Base-by-base conservation (phyloP, 169 alveolate genomes). In the Plasmodium gonderi region DNA sequence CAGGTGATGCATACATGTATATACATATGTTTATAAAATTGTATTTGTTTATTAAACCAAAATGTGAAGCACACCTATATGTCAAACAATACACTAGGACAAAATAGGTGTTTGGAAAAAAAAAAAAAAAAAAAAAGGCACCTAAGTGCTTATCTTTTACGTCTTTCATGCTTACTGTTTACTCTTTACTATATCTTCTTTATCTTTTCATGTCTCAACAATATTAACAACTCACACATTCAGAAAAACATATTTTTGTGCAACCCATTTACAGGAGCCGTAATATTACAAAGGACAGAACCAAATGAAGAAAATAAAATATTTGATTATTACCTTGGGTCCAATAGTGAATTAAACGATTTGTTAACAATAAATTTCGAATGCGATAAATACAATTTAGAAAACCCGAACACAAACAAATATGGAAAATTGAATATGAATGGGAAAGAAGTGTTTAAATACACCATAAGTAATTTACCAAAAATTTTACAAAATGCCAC, bases 361-460 rank as follows among this genome's bases (percentile, higher is more conserved):
- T 36, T 92, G 29, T 85, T 85, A 79, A 69, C 91, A 2, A 67
- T 65, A 4, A 80, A 80, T 67, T 67, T 78, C 54, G 78, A 81
- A 44, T 29, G 54, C 31, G 78, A 79, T 23, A 44, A 77, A 11
- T 68, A 90, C 68, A 76, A 82, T 31, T 76, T 82, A 36, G 94
- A 91, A 44, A 77, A 14, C 7, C 94, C 74, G 23, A 82, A 51
- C 82, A 14, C 3, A 72, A 77, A 91, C 64, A 54, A 80, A 65
- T 92, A 85, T 64, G 91, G 80, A 20, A 81, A 85, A 42, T 51
- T 95, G 49, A 29, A 68, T 51, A 95, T 95, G 97, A 93, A 95
- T 83, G 97, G 97, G 23, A 92, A 77, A 54, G 97, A 95, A 47
- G 97, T 95, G 0, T 95, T 94, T 47, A 94, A 91, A 69, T 95